Evolutionary conservation across 148 eudicot species (phyloP), one percentile per base, ranked within the genome.

Genomic region (Gaultheria prostrata): DNA sequence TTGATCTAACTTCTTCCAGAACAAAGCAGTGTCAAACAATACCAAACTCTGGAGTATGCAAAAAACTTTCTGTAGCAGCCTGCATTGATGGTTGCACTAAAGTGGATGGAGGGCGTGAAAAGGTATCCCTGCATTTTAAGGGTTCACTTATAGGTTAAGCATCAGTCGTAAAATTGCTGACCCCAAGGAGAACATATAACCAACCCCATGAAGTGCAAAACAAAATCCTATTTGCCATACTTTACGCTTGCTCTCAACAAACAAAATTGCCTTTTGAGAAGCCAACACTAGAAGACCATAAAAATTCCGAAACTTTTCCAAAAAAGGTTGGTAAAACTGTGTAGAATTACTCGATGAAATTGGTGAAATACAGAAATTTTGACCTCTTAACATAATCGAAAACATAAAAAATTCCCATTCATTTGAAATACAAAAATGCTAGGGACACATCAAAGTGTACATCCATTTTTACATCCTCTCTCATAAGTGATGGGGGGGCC

Each of bases 21-120:
- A 76, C 30, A 5, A 50, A 28, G 67, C 26, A 24, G 50, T 80
- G 54, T 76, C 32, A 77, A 33, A 75, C 9, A 18, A 77, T 95
- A 96, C 98, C 98, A 89, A 97, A 94, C 21, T 93, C 92, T 39
- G 98, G 99, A 86, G 90, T 87, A 82, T 88, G 85, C 76, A 87
- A 83, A 73, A 50, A 76, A 82, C 89, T 91, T 61, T 87, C 88
- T 53, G 92, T 45, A 71, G 89, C 83, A 61, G 87, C 80, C 86
- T 87, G 90, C 91, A 92, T 91, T 61, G 93, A 91, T 67, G 99
- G 99, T 90, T 97, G 99, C 78, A 97, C 89, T 69, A 97, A 91
- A 33, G 99, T 91, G 88, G 97, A 94, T 48, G 98, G 97, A 85
- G 98, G 95, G 43, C 80, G 91, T 75, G 97, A 92, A 89, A 91